Conservation (phyloP, 2,329 filamentous ascomycete genomes). For the Epichloe uncinata region DNA sequence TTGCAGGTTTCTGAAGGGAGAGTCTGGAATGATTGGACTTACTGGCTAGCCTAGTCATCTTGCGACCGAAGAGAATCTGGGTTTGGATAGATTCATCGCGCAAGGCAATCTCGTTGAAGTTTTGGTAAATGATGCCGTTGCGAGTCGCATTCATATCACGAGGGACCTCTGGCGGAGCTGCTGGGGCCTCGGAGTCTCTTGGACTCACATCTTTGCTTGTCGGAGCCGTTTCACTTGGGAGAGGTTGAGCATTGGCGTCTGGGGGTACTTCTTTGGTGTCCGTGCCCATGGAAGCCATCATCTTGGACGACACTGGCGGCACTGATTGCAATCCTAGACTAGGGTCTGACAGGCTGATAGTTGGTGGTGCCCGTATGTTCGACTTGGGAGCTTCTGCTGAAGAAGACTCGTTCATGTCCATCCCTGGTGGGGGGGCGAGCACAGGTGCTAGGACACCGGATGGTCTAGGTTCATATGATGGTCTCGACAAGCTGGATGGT, state of each 20-base stretch:
- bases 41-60: slow-evolving; percentile 45
- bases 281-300: not conserved
- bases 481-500: slow-evolving; percentile 12
- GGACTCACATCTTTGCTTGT: slow-evolving; percentile 7
- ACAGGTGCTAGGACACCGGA: slow-evolving; percentile 24
- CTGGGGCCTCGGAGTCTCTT: slow-evolving; percentile 9
- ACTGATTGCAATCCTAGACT: not conserved
- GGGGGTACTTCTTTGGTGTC: not conserved
- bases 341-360: slow-evolving; percentile 2
- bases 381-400: slow-evolving; percentile 25
- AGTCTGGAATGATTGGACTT: slow-evolving; percentile 14
- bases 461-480: slow-evolving; percentile 14
- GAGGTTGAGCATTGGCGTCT: slow-evolving; percentile 6
- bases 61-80: slow-evolving; percentile 44
- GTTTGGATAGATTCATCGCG: slow-evolving; percentile 44
- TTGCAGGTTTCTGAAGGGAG: too few species aligned
- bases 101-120: slow-evolving; percentile 43
- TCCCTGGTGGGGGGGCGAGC: slow-evolving; percentile 21
- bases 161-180: slow-evolving; percentile 3
- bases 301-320: not conserved
- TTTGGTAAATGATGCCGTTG: slow-evolving; percentile 45
- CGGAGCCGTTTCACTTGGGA: slow-evolving; percentile 5
- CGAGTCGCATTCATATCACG: slow-evolving; percentile 19
- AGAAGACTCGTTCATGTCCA: slow-evolving; percentile 13
- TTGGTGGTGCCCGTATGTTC: slow-evolving; percentile 30